Evolutionary conservation across 148 eudicot genomes (phyloP).

Genomic region (Oxyria digyna): DNA sequence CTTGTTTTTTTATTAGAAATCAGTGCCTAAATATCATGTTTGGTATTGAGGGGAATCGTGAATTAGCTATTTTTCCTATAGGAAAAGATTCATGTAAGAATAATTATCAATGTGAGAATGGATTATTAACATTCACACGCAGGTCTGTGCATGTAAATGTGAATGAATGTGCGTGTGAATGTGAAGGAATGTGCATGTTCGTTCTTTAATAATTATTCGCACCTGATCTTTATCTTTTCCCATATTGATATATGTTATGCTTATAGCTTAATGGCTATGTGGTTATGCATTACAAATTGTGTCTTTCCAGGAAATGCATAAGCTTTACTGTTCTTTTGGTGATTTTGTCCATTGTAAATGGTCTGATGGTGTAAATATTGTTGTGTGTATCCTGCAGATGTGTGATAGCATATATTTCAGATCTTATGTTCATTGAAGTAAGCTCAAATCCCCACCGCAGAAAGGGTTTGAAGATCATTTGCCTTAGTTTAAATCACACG

Average conservation of each 20-base stretch:
- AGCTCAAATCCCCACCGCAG: constrained; percentile 81
- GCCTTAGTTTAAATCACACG: constrained; percentile 88
- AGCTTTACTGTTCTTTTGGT: not conserved
- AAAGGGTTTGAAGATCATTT: constrained; percentile 41
- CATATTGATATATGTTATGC: too few species aligned
- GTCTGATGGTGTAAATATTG: not conserved
- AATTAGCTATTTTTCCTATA: not conserved
- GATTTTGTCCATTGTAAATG: not conserved
- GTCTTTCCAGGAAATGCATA: not conserved
- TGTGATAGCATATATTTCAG: constrained; percentile 81
- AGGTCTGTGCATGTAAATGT: too few species aligned
- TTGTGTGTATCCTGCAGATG: constrained; percentile 43
- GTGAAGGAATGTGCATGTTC: too few species aligned
- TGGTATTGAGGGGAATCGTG: not conserved
- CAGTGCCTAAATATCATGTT: not conserved
- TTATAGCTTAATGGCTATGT: not conserved
- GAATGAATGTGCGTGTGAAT: too few species aligned
- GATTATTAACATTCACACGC: too few species aligned
- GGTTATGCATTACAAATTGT: not conserved
- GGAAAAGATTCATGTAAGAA: too few species aligned
- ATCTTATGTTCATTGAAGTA: constrained; percentile 62
- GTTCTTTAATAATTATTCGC: not conserved
- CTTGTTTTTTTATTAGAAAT: not conserved
- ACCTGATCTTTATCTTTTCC: too few species aligned
- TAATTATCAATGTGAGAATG: too few species aligned